Percentiles rank a stretch among this genome's conserved stretches.
These are phyloP conservation scores for Boletus patriciae DNA, from an alignment of 768 basidiomycete genomes.

Conservation along the genomic window DNA sequence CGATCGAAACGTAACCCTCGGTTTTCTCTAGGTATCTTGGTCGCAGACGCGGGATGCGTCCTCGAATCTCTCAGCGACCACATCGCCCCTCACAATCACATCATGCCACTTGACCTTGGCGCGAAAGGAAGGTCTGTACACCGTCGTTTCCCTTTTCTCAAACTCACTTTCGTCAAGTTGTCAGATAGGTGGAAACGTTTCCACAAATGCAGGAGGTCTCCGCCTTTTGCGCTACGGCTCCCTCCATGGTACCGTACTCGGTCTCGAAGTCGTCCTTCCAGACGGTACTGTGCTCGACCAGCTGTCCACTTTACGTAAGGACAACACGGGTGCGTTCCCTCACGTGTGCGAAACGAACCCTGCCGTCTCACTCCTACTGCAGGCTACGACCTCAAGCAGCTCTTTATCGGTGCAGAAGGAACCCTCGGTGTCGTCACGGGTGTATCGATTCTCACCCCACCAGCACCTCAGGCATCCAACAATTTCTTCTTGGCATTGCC, in stretches of 20 bases:
- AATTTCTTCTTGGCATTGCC: conserved; percentile 91
- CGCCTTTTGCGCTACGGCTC: conserved; percentile 93
- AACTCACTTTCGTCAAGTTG: conserved; percentile 52
- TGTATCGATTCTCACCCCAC: conserved; percentile 90
- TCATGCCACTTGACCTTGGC: conserved; percentile 95
- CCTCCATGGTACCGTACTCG: conserved; percentile 91
- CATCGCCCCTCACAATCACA: conserved; percentile 83
- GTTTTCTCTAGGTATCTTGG: conserved; percentile 68
- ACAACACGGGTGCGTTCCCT: conserved; percentile 79
- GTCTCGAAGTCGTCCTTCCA: conserved; percentile 92
- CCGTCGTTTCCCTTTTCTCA: not conserved
- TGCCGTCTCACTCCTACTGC: conserved; percentile 6
- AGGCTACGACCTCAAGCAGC: conserved; percentile 98
- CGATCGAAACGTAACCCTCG: conserved; percentile 2
- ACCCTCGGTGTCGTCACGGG: conserved; percentile 95
- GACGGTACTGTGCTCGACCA: conserved; percentile 91
- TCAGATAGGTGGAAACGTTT: conserved; percentile 96
- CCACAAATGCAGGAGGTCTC: conserved; percentile 98
- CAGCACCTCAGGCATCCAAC: conserved; percentile 78
- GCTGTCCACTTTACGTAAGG: conserved; percentile 88
- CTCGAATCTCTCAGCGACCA: conserved; percentile 86
- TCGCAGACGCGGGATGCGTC: conserved; percentile 93
- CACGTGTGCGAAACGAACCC: not conserved
- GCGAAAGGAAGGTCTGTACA: conserved; percentile 86
- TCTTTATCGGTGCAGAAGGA: conserved; percentile 97